Evolutionary conservation across 2,329 filamentous ascomycete genomes (phyloP).

Genomic region (Hortaea werneckii): DNA sequence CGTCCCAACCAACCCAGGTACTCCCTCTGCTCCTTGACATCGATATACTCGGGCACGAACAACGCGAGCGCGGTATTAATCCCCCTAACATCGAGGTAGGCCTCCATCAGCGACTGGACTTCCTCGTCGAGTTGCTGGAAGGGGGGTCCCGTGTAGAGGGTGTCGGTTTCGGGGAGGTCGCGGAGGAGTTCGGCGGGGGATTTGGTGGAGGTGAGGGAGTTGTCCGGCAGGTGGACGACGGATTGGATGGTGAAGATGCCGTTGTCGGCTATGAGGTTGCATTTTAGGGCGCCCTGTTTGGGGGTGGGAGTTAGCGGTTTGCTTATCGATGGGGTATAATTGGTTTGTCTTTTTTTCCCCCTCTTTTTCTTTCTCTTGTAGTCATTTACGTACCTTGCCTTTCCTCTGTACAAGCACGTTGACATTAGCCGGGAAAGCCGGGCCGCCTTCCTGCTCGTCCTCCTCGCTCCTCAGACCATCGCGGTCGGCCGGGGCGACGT

Average conservation of each 20-base stretch:
- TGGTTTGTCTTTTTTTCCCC: too few relatives aligned
- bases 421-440: slow-evolving; percentile 68
- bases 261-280: slow-evolving; percentile 79
- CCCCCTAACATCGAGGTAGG: slow-evolving; percentile 89
- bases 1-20: slow-evolving; percentile 81
- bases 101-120: slow-evolving; percentile 82
- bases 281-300: slow-evolving; percentile 59
- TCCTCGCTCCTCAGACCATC: slow-evolving; percentile 48
- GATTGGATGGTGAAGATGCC: slow-evolving; percentile 82
- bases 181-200: slow-evolving; percentile 63
- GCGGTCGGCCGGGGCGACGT: slow-evolving; percentile 46
- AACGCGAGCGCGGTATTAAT: slow-evolving; percentile 76
- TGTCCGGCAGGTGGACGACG: slow-evolving; percentile 73
- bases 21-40: slow-evolving; percentile 97
- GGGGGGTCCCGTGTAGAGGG: slow-evolving; percentile 79
- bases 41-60: slow-evolving; percentile 93
- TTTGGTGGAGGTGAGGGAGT: slow-evolving; percentile 57
- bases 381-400: slow-evolving; percentile 38
- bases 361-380: too few relatives aligned
- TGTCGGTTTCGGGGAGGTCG: slow-evolving; percentile 39
- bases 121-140: slow-evolving; percentile 95
- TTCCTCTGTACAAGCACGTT: slow-evolving; percentile 85
- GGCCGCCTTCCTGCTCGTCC: slow-evolving; percentile 39
- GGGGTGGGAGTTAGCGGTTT: not conserved
- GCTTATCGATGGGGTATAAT: not conserved